A percentile compares a stretch with the other conserved stretches of the same genome.
phyloP scores from a whole-genome alignment of 164 flowering plant genomes.

The Sedum album region DNA sequence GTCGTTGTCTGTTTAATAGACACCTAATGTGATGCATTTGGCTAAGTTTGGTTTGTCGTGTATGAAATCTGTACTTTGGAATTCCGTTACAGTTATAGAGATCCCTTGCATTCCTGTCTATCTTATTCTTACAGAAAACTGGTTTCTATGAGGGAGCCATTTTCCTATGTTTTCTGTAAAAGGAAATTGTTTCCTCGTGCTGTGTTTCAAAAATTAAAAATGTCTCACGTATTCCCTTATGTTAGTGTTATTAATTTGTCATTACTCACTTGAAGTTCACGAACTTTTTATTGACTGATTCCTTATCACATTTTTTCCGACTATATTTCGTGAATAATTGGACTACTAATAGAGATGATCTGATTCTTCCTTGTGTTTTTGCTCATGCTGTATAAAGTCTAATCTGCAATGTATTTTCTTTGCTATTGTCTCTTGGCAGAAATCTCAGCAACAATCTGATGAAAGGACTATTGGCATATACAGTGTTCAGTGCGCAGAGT shows the following conservation, averaged over 20 bases:
- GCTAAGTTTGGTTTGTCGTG: too few species aligned
- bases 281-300: background rate
- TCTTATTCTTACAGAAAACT: too few species aligned
- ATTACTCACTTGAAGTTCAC: background rate
- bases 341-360: background rate
- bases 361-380: background rate
- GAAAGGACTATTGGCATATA: constrained; percentile 22
- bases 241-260: background rate
- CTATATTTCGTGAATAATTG: background rate
- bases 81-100: too few species aligned
- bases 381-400: background rate
- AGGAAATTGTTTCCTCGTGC: too few species aligned
- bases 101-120: too few species aligned
- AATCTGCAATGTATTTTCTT: background rate
- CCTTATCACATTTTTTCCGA: background rate
- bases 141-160: too few species aligned
- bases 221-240: too few species aligned
- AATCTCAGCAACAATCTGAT: background rate
- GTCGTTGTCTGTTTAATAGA: too few species aligned
- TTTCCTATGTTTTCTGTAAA: too few species aligned
- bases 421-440: constrained; percentile 17
- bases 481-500: constrained; percentile 63
- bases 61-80: too few species aligned
- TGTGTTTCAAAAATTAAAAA: too few species aligned
- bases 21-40: too few species aligned